These are phyloP conservation scores for Aspergillus luchuensis DNA, from an alignment of 2,329 filamentous ascomycete species.

Conservation along the genomic window DNA sequence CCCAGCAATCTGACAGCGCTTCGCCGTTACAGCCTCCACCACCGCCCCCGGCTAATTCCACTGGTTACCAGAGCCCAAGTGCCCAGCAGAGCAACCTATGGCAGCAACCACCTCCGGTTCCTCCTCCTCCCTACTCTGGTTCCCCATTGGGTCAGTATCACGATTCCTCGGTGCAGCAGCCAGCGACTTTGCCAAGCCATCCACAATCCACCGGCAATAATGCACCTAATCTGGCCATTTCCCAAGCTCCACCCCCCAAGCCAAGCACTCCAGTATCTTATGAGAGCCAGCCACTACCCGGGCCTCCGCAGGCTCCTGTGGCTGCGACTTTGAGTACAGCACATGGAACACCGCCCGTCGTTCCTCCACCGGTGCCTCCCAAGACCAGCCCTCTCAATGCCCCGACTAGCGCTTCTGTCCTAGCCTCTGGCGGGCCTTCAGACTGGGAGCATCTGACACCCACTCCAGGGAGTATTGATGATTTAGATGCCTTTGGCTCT, in stretches of 20 bases:
- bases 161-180: constrained; percentile 1
- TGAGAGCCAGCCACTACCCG: constrained; percentile 4
- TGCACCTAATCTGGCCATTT: background rate
- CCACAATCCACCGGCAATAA: background rate
- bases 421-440: constrained; percentile 48
- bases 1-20: constrained; percentile 23
- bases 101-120: constrained; percentile 22
- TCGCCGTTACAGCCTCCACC: constrained; percentile 32
- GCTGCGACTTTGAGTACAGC: background rate
- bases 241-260: constrained; percentile 3
- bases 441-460: constrained; percentile 51
- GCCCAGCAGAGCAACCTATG: constrained; percentile 29
- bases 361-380: constrained; percentile 28
- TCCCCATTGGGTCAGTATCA: constrained; percentile 25
- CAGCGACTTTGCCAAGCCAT: background rate
- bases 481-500: constrained; percentile 30
- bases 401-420: constrained; percentile 36
- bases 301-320: constrained; percentile 2
- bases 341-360: constrained; percentile 2
- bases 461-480: constrained; percentile 41
- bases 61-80: constrained; percentile 38
- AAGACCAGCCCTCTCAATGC: constrained; percentile 25
- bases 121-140: constrained; percentile 35
- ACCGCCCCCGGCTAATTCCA: constrained; percentile 44
- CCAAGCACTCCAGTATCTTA: background rate